Base-by-base conservation (phyloP, 495 filamentous ascomycete species). In the Aspergillus sclerotiicarbonarius region DNA sequence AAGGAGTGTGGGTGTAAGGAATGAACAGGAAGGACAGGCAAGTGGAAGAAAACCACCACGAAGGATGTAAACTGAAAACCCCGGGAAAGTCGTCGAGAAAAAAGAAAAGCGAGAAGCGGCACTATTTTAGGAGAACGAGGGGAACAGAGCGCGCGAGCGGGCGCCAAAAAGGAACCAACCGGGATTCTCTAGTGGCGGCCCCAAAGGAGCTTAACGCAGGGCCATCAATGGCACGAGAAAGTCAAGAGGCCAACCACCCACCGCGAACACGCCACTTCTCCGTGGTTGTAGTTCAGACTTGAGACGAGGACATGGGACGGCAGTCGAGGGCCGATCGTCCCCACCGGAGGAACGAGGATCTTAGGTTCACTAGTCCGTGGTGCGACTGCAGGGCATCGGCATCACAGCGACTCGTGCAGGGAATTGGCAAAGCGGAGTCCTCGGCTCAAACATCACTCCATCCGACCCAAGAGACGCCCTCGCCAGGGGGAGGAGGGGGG, bases 321-420 rank as follows among this genome's bases (percentile, higher is more conserved):
- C 60, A 65, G 35, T 60, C 55, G 61, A 63, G 41, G 61, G 66
- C 58, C 61, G 62, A 68, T 68, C 66, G 56, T 61, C 66, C 50
- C 66, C 66, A 68, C 66, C 48, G 39, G n/a, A 60, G 54, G 60
- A 58, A 63, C 59, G 60, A 65, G 60, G 62, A 61, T 62, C 65
- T 61, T 67, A 43, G 46, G 25, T 63, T 56, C 47, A 50, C 47
- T 51, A 41, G 13, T 30, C 45, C 48, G 45, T 48, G 12, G 37
- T 41, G 37, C 33, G 37, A 43, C 46, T 58, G 45, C 20, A 39
- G 48, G 50, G 49, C 56, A 58, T 57, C 57, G 48, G 49, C 56
- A 58, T 57, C 57, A 47, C 54, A 57, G 54, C 54, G 51, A 58
- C 61, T 67, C 62, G 61, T 67, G 65, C 59, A 55, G 55, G 55